phyloP scores from a whole-genome alignment of 192 early-diverging fungal genomes.

The Gigaspora rosea region DNA sequence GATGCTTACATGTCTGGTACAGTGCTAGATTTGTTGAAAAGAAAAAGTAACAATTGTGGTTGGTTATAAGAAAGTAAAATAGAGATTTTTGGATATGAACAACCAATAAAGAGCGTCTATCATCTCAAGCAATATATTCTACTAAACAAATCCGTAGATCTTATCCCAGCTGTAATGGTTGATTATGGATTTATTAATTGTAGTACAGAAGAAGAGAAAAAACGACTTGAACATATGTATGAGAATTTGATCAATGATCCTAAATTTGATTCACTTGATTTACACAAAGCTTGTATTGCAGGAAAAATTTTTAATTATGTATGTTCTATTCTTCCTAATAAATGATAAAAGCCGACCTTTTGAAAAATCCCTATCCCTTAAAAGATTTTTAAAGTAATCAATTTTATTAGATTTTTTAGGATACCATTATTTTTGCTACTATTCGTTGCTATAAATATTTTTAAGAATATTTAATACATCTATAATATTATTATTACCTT shows the following conservation, averaged over 20 bases:
- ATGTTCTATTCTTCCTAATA: slow-evolving; percentile 14
- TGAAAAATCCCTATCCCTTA: slow-evolving; percentile 16
- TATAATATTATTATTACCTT: too few species aligned
- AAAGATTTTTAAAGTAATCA: not conserved
- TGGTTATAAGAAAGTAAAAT: not conserved
- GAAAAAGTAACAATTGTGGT: not conserved
- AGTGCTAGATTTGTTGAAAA: slow-evolving; percentile 7
- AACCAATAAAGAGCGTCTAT: not conserved
- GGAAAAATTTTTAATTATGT: slow-evolving; percentile 17
- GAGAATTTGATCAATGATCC: not conserved
- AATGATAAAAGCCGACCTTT: not conserved
- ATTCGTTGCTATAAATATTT: too few species aligned
- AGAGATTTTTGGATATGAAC: not conserved
- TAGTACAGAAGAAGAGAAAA: slow-evolving; percentile 1
- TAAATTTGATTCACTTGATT: not conserved
- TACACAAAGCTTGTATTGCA: slow-evolving; percentile 2
- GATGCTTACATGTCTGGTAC: slow-evolving; percentile 5
- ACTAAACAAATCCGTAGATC: not conserved
- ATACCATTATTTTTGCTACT: too few species aligned
- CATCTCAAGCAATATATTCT: not conserved
- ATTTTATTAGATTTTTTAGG: too few species aligned
- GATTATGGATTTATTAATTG: slow-evolving; percentile 19
- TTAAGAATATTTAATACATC: too few species aligned
- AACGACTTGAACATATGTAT: slow-evolving; percentile 2
- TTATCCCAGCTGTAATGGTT: not conserved